Conservation (phyloP, 169 alveolate species). For the Plasmodium gonderi region DNA sequence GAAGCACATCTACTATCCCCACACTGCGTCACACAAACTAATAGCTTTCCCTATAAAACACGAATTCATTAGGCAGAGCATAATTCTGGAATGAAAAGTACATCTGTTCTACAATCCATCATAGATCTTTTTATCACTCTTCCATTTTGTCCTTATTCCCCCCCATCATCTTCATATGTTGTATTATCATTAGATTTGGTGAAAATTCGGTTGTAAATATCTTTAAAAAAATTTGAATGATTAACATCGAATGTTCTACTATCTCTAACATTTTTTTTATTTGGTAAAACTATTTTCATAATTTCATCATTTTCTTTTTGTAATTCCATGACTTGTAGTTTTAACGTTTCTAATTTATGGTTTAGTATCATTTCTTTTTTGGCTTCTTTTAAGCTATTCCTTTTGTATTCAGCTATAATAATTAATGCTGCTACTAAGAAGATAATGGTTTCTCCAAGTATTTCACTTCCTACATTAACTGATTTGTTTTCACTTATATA, state of each 20-base stretch:
- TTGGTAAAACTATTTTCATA: conserved; percentile 77
- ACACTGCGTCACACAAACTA: no score
- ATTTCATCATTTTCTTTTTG: conserved; percentile 76
- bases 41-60: no score
- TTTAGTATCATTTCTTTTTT: conserved; percentile 80
- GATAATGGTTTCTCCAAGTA: conserved; percentile 81
- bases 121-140: neutral
- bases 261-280: conserved; percentile 54
- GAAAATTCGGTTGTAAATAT: conserved; percentile 29
- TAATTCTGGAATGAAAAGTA: no score
- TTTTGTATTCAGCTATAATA: conserved; percentile 81
- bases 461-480: conserved; percentile 85
- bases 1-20: no score
- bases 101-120: no score
- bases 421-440: conserved; percentile 81
- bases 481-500: conserved; percentile 81
- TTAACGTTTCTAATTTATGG: conserved; percentile 76
- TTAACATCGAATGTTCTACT: conserved; percentile 43
- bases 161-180: neutral
- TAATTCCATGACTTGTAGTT: conserved; percentile 72
- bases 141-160: neutral
- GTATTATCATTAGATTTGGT: neutral
- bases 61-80: no score
- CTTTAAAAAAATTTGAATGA: conserved; percentile 62
- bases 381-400: conserved; percentile 81